A percentile compares a stretch with the other conserved stretches of the same genome.
Evolutionary conservation across 2,329 filamentous ascomycete species (phyloP).

Genomic region (Lachnellula subtilissima): DNA sequence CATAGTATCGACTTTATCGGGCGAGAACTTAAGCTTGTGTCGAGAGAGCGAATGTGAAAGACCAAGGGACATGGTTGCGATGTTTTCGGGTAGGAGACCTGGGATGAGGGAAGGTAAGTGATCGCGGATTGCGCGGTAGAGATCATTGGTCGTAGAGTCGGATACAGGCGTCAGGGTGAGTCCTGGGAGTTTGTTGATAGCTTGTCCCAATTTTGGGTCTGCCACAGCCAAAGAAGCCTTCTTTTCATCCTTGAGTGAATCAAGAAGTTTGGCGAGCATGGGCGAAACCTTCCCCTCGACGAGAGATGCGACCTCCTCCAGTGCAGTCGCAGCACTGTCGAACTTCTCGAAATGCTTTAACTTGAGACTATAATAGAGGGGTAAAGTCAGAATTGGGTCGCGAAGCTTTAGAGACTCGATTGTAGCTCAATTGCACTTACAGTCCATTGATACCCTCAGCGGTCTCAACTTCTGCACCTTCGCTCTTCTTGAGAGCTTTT

Average conservation of each 20-base stretch:
- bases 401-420: conserved; percentile 2
- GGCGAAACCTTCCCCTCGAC: conserved; percentile 94
- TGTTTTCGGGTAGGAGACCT: conserved; percentile 75
- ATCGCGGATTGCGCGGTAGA: conserved; percentile 91
- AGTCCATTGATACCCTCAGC: conserved; percentile 82
- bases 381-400: conserved; percentile 17
- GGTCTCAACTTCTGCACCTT: conserved; percentile 67
- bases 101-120: conserved; percentile 88
- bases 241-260: conserved; percentile 93
- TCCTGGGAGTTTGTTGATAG: conserved; percentile 87
- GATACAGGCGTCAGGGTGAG: conserved; percentile 80
- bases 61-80: conserved; percentile 92
- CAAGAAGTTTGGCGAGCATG: conserved; percentile 74
- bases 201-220: conserved; percentile 84
- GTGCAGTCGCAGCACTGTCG: conserved; percentile 82
- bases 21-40: conserved; percentile 97
- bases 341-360: conserved; percentile 98
- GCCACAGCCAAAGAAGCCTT: conserved; percentile 92
- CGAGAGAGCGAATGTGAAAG: conserved; percentile 94
- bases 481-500: conserved; percentile 88
- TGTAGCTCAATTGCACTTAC: conserved; percentile 49
- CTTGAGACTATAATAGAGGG: conserved; percentile 60
- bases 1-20: conserved; percentile 99
- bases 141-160: conserved; percentile 76
- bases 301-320: conserved; percentile 84